These are phyloP conservation scores for Pleurotus salmoneostramineus DNA, from an alignment of 768 basidiomycete species.

Conservation along the genomic window DNA sequence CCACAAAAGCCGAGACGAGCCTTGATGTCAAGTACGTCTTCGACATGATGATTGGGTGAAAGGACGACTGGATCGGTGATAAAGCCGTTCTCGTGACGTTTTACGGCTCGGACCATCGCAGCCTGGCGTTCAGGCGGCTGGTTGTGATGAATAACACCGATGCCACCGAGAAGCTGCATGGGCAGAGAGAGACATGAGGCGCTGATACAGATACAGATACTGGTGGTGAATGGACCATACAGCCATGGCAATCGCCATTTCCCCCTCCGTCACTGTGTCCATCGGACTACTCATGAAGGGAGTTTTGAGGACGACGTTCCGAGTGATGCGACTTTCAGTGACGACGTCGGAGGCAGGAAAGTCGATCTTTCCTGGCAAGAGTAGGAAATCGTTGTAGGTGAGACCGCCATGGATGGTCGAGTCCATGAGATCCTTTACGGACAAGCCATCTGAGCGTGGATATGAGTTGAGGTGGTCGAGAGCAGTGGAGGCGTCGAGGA, in stretches of 20 bases:
- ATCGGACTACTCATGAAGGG: constrained; percentile 98
- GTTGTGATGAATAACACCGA: constrained; percentile 99
- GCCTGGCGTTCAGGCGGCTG: constrained; percentile 82
- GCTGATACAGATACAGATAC: neutral
- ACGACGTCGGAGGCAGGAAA: constrained; percentile 80
- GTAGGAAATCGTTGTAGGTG: constrained; percentile 96
- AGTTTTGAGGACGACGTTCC: constrained; percentile 88
- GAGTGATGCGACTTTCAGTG: constrained; percentile 84
- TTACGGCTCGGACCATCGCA: constrained; percentile 95
- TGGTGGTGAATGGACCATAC: constrained; percentile 42
- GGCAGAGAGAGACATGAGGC: constrained; percentile 6
- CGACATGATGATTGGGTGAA: constrained; percentile 71
- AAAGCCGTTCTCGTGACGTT: constrained; percentile 98
- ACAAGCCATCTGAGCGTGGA: constrained; percentile 73
- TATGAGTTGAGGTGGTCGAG: constrained; percentile 76
- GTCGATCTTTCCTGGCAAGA: constrained; percentile 94
- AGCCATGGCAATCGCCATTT: constrained; percentile 92
- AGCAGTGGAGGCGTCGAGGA: constrained; percentile 70
- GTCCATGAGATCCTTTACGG: constrained; percentile 84
- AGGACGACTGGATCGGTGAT: constrained; percentile 93
- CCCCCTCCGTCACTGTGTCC: constrained; percentile 97
- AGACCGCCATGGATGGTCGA: constrained; percentile 83
- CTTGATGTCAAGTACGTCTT: constrained; percentile 93
- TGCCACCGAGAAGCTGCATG: constrained; percentile 80
- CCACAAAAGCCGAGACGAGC: constrained; percentile 90